phyloP scores from a whole-genome alignment of 2,329 filamentous ascomycete species.

The Rutstroemia sydowiana region DNA sequence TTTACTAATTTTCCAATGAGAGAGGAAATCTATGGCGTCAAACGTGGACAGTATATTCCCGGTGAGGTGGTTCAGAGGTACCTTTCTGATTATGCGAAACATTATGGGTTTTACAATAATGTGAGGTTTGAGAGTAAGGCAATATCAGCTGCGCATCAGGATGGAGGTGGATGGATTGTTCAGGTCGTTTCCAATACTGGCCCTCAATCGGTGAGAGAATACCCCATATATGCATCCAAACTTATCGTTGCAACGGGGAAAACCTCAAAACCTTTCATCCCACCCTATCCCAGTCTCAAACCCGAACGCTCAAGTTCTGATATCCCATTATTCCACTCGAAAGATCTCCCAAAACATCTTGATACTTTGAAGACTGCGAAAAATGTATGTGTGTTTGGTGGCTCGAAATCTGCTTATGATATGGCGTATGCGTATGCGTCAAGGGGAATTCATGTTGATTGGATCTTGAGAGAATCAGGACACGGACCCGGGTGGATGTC shows the following conservation, averaged over 20 bases:
- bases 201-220: constrained; percentile 1
- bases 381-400: constrained; percentile 50
- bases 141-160: constrained; percentile 35
- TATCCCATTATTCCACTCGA: constrained; percentile 42
- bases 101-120: constrained; percentile 41
- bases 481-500: constrained; percentile 54
- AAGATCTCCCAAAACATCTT: constrained; percentile 37
- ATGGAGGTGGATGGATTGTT: constrained; percentile 36
- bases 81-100: constrained; percentile 45
- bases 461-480: constrained; percentile 50
- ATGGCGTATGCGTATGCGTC: constrained; percentile 54
- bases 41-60: constrained; percentile 49
- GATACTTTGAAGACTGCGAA: constrained; percentile 37
- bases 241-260: constrained; percentile 49
- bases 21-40: constrained; percentile 42
- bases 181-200: background rate
- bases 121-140: constrained; percentile 47
- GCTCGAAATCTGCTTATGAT: constrained; percentile 59
- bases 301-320: constrained; percentile 39
- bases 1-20: constrained; percentile 69
- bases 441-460: constrained; percentile 48
- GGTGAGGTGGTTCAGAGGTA: constrained; percentile 50
- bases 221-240: constrained; percentile 34
- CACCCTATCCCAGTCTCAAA: constrained; percentile 32
- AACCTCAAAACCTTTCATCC: constrained; percentile 43